Evolutionary conservation across 139 green algal genomes (phyloP).

Genomic region (Coccomyxa sp.): DNA sequence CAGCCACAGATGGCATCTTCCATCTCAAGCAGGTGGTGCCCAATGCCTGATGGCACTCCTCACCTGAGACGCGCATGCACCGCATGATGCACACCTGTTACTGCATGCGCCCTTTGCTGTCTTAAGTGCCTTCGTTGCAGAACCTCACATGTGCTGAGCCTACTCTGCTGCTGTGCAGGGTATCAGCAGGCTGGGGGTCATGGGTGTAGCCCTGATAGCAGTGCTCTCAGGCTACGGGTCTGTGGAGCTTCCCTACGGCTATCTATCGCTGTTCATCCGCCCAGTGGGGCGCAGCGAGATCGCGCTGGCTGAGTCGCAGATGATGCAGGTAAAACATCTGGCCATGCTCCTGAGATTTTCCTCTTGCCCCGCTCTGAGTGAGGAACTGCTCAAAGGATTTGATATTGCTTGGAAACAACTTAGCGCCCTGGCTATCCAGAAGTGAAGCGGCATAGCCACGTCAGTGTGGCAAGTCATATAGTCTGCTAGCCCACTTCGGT

Average conservation of each 20-base stretch:
- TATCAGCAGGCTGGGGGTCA: constrained; percentile 79
- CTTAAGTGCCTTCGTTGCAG: too few species aligned
- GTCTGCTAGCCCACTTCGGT: too few species aligned
- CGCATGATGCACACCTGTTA: neutral
- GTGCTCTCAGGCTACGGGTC: constrained; percentile 89
- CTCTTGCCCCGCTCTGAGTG: too few species aligned
- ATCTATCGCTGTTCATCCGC: constrained; percentile 86
- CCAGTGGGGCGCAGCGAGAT: constrained; percentile 78
- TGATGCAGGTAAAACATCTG: constrained; percentile 63
- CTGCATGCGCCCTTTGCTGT: neutral
- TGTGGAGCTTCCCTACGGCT: constrained; percentile 88
- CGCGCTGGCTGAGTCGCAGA: constrained; percentile 71
- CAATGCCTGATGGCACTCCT: neutral
- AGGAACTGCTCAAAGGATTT: too few species aligned
- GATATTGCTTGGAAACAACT: too few species aligned
- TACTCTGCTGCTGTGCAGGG: constrained; percentile 41
- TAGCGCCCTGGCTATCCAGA: too few species aligned
- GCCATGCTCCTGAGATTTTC: neutral
- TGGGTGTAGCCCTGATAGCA: constrained; percentile 89
- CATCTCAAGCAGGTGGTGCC: constrained; percentile 20
- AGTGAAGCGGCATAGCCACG: too few species aligned
- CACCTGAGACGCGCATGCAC: neutral
- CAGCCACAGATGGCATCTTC: constrained; percentile 16
- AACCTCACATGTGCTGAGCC: too few species aligned
- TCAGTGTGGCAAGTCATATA: too few species aligned